Evolutionary conservation across 352 stramenopile genomes (phyloP), one percentile per base, ranked within the genome.

Genomic region (Phytophthora litchii): DNA sequence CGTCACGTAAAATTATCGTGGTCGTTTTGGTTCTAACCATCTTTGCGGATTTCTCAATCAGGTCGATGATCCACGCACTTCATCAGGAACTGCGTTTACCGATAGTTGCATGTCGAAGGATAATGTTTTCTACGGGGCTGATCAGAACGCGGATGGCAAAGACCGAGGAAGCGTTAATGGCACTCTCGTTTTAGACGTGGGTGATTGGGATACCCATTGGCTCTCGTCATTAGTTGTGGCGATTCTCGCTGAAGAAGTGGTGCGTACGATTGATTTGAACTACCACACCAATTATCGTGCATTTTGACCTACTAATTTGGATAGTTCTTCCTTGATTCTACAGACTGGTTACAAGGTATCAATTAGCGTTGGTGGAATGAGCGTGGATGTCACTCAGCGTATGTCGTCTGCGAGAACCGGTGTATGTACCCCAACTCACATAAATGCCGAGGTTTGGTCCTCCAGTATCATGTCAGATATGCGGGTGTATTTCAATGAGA

Each of bases 371-470:
- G 54, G 42, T 1, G 59, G 46, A 21, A 5, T 10, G 11, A 44
- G 32, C 4, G 19, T 51, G 4, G 46, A 63, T 1, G 51, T 62
- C 17, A 67, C 68, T 0, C 60, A 80, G 50, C 64, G 67, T 10
- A 80, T 78, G 67, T 66, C 64, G 4, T 80, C 72, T 1, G 69
- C 53, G 0, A 42, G 41, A 8, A 51, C 61, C 0, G 78, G 78
- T 6, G 11, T 66, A 0, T 89, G 76, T 20, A 86, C 68, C 0
- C 83, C 79, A 17, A 79, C 67, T 4, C 80, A 92, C 37, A 1
- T 80, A 8, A 91, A 89, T 32, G 19, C 76, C 16, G 83, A 90
- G 23, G 73, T 84, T 0, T 89, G 79, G 80, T 50, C 66, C 0
- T 54, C 67, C 0, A 74, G 63, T 4, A 76, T 72, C 1, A 65